phyloP scores from a whole-genome alignment of 1,284 basidiomycete species.

The Apiotrichum montevideense region DNA sequence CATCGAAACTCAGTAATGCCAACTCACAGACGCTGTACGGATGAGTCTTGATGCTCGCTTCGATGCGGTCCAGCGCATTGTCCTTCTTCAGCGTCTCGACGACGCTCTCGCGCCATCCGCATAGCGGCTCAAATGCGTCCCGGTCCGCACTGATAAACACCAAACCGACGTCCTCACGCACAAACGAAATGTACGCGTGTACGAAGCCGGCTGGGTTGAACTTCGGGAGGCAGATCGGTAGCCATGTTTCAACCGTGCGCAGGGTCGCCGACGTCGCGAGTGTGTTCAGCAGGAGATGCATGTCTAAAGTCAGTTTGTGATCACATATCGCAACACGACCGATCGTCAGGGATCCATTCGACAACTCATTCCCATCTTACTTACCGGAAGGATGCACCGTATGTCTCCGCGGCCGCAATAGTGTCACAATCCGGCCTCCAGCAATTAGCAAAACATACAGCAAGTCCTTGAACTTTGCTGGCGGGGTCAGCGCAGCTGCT shows the following conservation, averaged over 20 bases:
- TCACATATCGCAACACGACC: too few species aligned
- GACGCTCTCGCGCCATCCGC: constrained; percentile 64
- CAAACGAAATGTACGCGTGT: constrained; percentile 85
- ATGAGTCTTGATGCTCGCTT: constrained; percentile 26
- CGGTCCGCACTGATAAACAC: constrained; percentile 49
- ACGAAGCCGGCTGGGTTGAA: constrained; percentile 87
- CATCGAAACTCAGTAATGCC: not conserved
- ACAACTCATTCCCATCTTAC: constrained; percentile 9
- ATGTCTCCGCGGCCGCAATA: constrained; percentile 84
- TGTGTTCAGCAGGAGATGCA: constrained; percentile 78
- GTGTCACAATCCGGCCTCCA: constrained; percentile 70
- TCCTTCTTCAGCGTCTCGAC: constrained; percentile 60
- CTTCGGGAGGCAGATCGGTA: constrained; percentile 92
- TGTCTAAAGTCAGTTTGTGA: constrained; percentile 59
- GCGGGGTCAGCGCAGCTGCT: constrained; percentile 69
- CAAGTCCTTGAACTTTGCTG: constrained; percentile 79
- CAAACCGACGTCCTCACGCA: constrained; percentile 47
- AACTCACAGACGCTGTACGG: constrained; percentile 45
- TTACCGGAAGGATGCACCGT: constrained; percentile 87
- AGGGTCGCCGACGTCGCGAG: constrained; percentile 59
- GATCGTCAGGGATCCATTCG: constrained; percentile 54
- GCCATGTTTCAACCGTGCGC: constrained; percentile 78
- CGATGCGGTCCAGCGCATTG: constrained; percentile 52
- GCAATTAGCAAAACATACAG: constrained; percentile 84
- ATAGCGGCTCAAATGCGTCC: constrained; percentile 49